These are phyloP conservation scores for Hymenoscyphus occultus DNA, from an alignment of 2,329 filamentous ascomycete genomes.

Conservation along the genomic window DNA sequence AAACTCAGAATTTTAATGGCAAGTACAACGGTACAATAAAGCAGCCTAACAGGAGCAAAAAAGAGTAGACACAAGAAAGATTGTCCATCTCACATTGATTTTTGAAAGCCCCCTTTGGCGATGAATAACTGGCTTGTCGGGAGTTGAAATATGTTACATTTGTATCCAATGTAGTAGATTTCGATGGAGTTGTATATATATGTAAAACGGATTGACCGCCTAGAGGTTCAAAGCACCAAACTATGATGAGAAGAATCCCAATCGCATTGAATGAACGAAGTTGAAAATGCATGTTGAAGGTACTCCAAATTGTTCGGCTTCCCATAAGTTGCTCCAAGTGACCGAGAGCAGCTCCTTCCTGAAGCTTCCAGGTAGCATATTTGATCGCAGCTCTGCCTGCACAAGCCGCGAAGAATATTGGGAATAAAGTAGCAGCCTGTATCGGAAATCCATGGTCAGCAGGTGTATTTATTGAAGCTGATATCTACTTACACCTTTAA, in stretches of 20 bases:
- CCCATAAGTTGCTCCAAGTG: slow-evolving; percentile 35
- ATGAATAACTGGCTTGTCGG: slow-evolving; percentile 25
- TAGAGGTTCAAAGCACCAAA: slow-evolving; percentile 36
- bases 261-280: slow-evolving; percentile 32
- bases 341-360: slow-evolving; percentile 31
- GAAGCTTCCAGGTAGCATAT: slow-evolving; percentile 32
- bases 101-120: slow-evolving; percentile 16
- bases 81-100: slow-evolving; percentile 12
- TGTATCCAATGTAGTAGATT: slow-evolving; percentile 15
- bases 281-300: slow-evolving; percentile 31
- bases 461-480: neutral
- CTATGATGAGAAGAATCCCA: slow-evolving; percentile 27
- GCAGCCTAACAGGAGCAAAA: neutral
- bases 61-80: neutral
- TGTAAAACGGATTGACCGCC: slow-evolving; percentile 35
- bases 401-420: slow-evolving; percentile 35
- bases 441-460: neutral
- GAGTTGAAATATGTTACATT: slow-evolving; percentile 26
- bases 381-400: slow-evolving; percentile 31
- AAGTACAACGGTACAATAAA: neutral
- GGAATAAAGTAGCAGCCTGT: slow-evolving; percentile 33
- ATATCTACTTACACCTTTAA: slow-evolving; percentile 24
- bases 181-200: slow-evolving; percentile 20
- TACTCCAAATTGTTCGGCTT: slow-evolving; percentile 34
- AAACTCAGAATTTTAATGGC: neutral